A percentile compares a stretch with the other conserved stretches of the same genome.
phyloP scores from a whole-genome alignment of 2,329 filamentous ascomycete species.

The Parastagonospora nodorum region DNA sequence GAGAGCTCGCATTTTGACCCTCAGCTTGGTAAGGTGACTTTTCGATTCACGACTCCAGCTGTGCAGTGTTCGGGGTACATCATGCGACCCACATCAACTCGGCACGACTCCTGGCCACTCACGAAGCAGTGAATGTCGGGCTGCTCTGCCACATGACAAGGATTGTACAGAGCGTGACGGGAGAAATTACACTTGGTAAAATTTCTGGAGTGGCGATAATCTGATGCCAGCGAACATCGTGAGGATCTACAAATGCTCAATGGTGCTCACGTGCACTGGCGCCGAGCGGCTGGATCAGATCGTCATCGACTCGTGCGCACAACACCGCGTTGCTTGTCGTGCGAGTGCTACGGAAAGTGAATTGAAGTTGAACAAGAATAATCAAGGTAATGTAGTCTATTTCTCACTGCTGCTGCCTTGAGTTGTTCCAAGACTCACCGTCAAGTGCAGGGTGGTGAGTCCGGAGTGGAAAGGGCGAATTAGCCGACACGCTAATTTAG shows the following conservation, averaged over 20 bases:
- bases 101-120: slow-evolving; percentile 15
- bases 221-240: not conserved
- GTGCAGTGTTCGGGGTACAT: not conserved
- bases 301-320: slow-evolving; percentile 4
- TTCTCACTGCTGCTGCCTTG: slow-evolving; percentile 1
- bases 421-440: not conserved
- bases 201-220: not conserved
- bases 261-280: slow-evolving; percentile 3
- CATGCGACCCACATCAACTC: not conserved
- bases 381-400: no score
- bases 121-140: not conserved
- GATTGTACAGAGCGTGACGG: no score
- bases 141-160: not conserved
- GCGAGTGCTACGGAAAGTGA: no score
- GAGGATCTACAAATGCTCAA: not conserved
- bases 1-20: slow-evolving; percentile 27
- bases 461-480: slow-evolving; percentile 1
- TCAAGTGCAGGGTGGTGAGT: not conserved
- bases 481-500: slow-evolving; percentile 12
- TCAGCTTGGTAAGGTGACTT: not conserved
- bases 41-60: not conserved
- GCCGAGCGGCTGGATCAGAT: not conserved
- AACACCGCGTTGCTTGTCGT: not conserved
- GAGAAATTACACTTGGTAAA: no score
- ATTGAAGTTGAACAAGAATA: no score